Evolutionary conservation across 1,284 basidiomycete genomes (phyloP), one percentile per base, ranked within the genome.

Genomic region (Cryptococcus sp.): DNA sequence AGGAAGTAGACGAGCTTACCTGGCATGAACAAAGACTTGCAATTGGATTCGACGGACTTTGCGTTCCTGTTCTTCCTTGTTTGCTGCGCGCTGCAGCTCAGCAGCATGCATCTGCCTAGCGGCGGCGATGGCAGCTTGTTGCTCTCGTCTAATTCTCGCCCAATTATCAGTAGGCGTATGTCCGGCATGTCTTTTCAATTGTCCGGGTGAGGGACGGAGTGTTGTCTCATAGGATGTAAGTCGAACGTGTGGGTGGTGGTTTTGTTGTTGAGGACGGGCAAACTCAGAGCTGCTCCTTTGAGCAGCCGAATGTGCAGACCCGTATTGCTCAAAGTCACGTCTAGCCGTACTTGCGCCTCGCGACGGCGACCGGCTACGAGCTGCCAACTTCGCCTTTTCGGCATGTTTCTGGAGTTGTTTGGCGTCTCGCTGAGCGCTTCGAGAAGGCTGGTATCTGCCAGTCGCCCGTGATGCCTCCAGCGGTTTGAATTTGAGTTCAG

Each of bases 11-110:
- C 19, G 23, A 1, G 46, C 63, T 62, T 25, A 70, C 70, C 66
- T 56, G 19, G 70, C 70, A 61, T 70, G 70, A 0, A 70, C 67
- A 50, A 67, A 70, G 1, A 70, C 70, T 52, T 73, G 70, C 8
- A 69, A 38, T 46, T 70, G 69, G 7, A 73, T 68, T n/a, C 63
- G 50, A 16, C 58, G 51, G 34, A 55, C 54, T 54, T 64, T 66
- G 17, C 56, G 49, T 19, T 58, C 50, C 16, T 58, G 50, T 25
- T 66, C 64, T 19, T 50, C 52, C 43, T 58, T 54, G 46, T 50
- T 46, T 15, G 44, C 53, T 29, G 15, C n/a, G 10, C 22, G 11
- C 23, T 57, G n/a, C 17, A 56, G 38, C 38, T 29, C 50, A 5
- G 47, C 20, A 38, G 26, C 47, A 50, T 59, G 52, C 29, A 50